phyloP scores from a whole-genome alignment of 2,329 filamentous ascomycete genomes.

The Xylariales sp. region DNA sequence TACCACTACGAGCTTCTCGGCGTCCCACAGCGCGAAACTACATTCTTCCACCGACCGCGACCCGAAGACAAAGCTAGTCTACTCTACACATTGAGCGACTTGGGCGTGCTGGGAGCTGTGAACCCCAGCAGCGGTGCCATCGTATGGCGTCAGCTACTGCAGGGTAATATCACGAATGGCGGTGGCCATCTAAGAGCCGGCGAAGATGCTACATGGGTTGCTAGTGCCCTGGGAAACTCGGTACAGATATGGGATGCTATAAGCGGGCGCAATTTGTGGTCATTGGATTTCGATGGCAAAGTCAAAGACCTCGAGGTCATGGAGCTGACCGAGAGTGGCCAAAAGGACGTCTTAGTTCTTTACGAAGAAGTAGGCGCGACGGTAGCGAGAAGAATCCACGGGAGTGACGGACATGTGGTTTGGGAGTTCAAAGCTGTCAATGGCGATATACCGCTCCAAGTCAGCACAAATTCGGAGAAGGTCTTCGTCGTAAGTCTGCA shows the following conservation, averaged over 20 bases:
- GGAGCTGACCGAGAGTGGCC: constrained; percentile 56
- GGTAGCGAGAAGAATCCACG: constrained; percentile 67
- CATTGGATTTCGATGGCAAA: constrained; percentile 51
- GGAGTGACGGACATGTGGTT: constrained; percentile 63
- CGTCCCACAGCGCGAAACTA: constrained; percentile 73
- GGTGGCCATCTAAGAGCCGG: constrained; percentile 62
- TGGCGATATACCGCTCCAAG: constrained; percentile 69
- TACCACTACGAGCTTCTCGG: constrained; percentile 90
- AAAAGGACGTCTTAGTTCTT: constrained; percentile 69
- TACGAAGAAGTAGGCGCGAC: constrained; percentile 53
- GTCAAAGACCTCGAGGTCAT: constrained; percentile 73
- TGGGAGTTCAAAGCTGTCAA: constrained; percentile 74
- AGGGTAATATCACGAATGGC: constrained; percentile 42
- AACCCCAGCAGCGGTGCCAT: constrained; percentile 81
- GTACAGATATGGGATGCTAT: constrained; percentile 80
- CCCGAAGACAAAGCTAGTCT: constrained; percentile 79
- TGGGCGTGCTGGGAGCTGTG: constrained; percentile 77
- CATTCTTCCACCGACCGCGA: constrained; percentile 90
- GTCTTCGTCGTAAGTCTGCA: constrained; percentile 77
- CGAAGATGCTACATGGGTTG: constrained; percentile 73
- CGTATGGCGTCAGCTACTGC: constrained; percentile 78
- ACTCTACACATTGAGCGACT: constrained; percentile 84
- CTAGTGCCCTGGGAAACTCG: constrained; percentile 64
- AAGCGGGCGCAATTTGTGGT: constrained; percentile 77
- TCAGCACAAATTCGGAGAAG: constrained; percentile 64